Base-by-base conservation (phyloP, 2,329 filamentous ascomycete species). In the Calycina marina region DNA sequence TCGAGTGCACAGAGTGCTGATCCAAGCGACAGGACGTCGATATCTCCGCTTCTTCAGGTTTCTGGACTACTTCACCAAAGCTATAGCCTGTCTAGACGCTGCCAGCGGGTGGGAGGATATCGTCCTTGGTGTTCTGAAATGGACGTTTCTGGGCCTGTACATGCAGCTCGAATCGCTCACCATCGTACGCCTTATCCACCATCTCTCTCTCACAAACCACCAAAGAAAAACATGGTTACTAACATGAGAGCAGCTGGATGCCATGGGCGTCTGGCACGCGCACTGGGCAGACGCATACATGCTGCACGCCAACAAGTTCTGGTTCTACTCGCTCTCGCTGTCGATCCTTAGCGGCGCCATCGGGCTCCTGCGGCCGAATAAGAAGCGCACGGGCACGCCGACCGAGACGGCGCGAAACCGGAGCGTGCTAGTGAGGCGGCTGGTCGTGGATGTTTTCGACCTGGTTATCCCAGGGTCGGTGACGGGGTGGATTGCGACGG, bases 21-120 rank as follows among this genome's bases (percentile, higher is more conserved):
- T 16, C 9, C 5, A 29, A 15, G 6, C 22, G 24, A 28, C 18
- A 65, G 63, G 56, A 17, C 63, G 79, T 22, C 68, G 77, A 14
- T 73, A 69, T 53, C 65, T 83, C 48, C 71, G 79, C 9, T 58
- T 79, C 36, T 77, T 81, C 50, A 72, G 74, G 45, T 82, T 77
- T 49, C 54, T 79, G 32, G 69, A 72, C 28, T 63, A 61, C 30
- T 75, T 80, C 43, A 49, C 58, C 14, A 50, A 56, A 2, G 68
- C 72, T 2, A 64, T 62, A 47, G 47, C 49, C 3, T 47, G 60
- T 17, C 69, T 60, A 43, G 25, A 29, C 2, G 22, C 16, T 29
- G 31, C 22, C 15, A 28, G 43, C 6, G 47, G 46, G 24, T 48
- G 49, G 17, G 39, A 61, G 57, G 31, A 50, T 44, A 15, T 65